A percentile compares a stretch with the other conserved stretches of the same genome.
These are phyloP conservation scores for Tuber brumale DNA, from an alignment of 495 filamentous ascomycete species.

Conservation along the genomic window DNA sequence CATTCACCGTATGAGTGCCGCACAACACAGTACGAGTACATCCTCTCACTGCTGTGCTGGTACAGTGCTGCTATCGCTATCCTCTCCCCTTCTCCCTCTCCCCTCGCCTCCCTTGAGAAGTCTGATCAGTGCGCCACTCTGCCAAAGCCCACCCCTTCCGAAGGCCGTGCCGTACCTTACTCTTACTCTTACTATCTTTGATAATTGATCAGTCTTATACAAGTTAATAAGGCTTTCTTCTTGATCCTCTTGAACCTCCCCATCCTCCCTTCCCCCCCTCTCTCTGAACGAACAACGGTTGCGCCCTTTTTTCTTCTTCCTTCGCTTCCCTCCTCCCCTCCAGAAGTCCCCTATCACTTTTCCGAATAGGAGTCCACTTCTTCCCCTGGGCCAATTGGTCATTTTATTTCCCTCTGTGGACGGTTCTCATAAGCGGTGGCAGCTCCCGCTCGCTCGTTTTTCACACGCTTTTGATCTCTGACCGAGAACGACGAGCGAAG, in stretches of 20 bases:
- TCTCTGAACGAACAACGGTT: neutral
- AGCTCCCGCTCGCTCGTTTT: slow-evolving; percentile 21
- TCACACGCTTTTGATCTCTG: neutral
- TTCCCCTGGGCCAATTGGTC: slow-evolving; percentile 19
- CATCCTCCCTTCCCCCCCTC: neutral
- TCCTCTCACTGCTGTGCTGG: neutral
- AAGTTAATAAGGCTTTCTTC: neutral
- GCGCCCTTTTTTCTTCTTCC: neutral
- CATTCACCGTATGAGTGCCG: neutral
- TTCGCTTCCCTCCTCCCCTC: neutral
- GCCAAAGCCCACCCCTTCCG: neutral
- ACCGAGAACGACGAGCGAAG: neutral
- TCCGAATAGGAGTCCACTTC: neutral
- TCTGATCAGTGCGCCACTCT: neutral
- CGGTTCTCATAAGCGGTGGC: slow-evolving; percentile 27
- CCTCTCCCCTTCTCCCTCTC: neutral
- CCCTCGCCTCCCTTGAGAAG: neutral
- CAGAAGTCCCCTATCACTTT: neutral
- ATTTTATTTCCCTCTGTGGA: slow-evolving; percentile 8
- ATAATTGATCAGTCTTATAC: slow-evolving; percentile 1
- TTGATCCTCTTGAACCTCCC: neutral
- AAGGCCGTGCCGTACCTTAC: neutral
- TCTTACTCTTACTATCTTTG: neutral
- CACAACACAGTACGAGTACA: neutral
- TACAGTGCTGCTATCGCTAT: neutral